Conservation (phyloP, 2,329 filamentous ascomycete species). For the Beauveria brongniartii region DNA sequence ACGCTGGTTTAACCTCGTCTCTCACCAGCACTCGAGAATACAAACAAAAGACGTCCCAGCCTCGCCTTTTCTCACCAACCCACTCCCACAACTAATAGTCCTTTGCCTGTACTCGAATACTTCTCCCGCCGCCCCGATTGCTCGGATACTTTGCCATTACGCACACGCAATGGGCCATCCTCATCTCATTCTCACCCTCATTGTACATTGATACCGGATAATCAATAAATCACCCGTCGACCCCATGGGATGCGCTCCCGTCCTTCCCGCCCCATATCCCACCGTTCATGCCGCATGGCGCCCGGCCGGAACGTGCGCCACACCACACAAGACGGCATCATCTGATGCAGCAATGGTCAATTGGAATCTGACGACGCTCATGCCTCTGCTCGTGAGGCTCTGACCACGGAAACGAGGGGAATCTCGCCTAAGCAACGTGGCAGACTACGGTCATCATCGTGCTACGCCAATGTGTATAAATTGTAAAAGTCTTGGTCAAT, state of each 20-base stretch:
- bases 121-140: too few relatives aligned
- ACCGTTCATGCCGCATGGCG: constrained; percentile 9
- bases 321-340: background rate
- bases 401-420: background rate
- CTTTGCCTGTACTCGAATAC: too few relatives aligned
- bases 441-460: background rate
- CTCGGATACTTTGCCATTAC: background rate
- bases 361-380: background rate
- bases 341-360: background rate
- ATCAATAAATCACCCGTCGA: background rate
- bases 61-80: too few relatives aligned
- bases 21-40: too few relatives aligned
- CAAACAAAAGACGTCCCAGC: too few relatives aligned
- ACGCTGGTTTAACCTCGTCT: too few relatives aligned
- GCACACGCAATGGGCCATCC: background rate
- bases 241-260: constrained; percentile 6
- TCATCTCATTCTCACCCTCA: background rate
- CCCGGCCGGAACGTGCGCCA: constrained; percentile 1
- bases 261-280: constrained; percentile 3
- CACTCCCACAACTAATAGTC: too few relatives aligned
- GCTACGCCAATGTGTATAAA: background rate
- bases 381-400: background rate
- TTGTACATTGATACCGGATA: background rate
- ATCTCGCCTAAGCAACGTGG: background rate
- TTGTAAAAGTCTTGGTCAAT: background rate